phyloP scores from a whole-genome alignment of 495 filamentous ascomycete genomes.

The Tricharina praecox region DNA sequence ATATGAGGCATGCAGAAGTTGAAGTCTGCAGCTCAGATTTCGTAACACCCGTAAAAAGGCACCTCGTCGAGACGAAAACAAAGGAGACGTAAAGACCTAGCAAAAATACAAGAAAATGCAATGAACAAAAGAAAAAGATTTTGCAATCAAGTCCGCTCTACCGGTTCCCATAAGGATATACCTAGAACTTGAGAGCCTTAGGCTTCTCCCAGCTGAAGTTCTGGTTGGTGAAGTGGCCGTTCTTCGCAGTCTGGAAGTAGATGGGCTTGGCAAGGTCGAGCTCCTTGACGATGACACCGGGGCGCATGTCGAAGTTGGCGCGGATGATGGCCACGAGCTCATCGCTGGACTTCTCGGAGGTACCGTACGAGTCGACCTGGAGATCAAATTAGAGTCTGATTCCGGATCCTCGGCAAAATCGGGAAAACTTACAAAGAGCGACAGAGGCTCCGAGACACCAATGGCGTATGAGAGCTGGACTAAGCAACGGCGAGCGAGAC shows the following conservation, averaged over 20 bases:
- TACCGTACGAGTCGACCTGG: slow-evolving; percentile 55
- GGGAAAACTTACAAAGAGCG: slow-evolving; percentile 56
- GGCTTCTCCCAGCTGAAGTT: slow-evolving; percentile 95
- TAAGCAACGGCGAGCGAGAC: slow-evolving; percentile 74
- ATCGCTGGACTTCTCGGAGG: slow-evolving; percentile 52
- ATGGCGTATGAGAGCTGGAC: slow-evolving; percentile 99
- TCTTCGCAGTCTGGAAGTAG: slow-evolving; percentile 97
- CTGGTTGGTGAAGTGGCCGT: slow-evolving; percentile 98
- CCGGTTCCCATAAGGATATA: slow-evolving; percentile 19
- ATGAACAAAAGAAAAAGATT: slow-evolving; percentile 18
- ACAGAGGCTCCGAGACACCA: slow-evolving; percentile 91
- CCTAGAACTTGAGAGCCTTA: slow-evolving; percentile 76
- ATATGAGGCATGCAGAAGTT: slow-evolving; percentile 7
- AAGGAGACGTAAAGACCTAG: not conserved
- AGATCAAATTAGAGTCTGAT: slow-evolving; percentile 8
- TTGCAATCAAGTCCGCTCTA: too few relatives aligned
- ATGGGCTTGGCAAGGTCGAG: slow-evolving; percentile 88
- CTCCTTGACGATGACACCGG: slow-evolving; percentile 96
- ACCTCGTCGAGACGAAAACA: not conserved
- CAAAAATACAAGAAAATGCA: slow-evolving; percentile 6
- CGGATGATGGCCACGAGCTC: slow-evolving; percentile 85
- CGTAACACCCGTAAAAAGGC: not conserved
- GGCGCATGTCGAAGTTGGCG: slow-evolving; percentile 89
- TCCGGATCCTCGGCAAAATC: too few relatives aligned
- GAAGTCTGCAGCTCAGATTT: slow-evolving; percentile 8